Percentiles rank a stretch among this genome's conserved stretches.
These are phyloP conservation scores for Metschnikowia kunwiensis DNA, from an alignment of 805 yeast species.

Conservation along the genomic window DNA sequence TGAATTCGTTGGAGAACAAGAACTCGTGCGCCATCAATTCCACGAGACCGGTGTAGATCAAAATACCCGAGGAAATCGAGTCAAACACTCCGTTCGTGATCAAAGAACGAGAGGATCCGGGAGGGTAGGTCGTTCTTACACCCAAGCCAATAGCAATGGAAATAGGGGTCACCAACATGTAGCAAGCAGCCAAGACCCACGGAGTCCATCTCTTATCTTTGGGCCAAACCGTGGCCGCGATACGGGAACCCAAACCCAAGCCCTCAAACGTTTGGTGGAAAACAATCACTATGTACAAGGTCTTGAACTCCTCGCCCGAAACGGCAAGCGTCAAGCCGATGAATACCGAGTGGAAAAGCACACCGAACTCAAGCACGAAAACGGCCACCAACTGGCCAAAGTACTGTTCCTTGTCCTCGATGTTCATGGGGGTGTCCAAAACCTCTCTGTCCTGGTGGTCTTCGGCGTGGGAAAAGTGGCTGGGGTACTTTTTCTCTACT, in stretches of 20 bases:
- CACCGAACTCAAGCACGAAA: slow-evolving; percentile 71
- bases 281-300: slow-evolving; percentile 65
- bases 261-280: slow-evolving; percentile 87
- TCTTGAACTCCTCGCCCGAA: slow-evolving; percentile 70
- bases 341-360: slow-evolving; percentile 79
- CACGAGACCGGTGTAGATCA: slow-evolving; percentile 35
- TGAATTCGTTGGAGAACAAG: slow-evolving; percentile 30
- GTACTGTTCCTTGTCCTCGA: slow-evolving; percentile 43
- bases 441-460: slow-evolving; percentile 45
- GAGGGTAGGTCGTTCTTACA: slow-evolving; percentile 31
- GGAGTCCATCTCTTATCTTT: slow-evolving; percentile 46
- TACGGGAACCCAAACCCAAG: slow-evolving; percentile 76
- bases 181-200: slow-evolving; percentile 31
- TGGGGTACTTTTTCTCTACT: slow-evolving; percentile 27
- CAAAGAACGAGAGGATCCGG: slow-evolving; percentile 31
- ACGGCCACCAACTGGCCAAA: slow-evolving; percentile 55
- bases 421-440: slow-evolving; percentile 34
- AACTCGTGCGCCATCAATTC: slow-evolving; percentile 41
- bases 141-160: slow-evolving; percentile 38
- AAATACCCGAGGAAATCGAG: slow-evolving; percentile 34
- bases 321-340: slow-evolving; percentile 77
- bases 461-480: slow-evolving; percentile 44
- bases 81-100: slow-evolving; percentile 35
- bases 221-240: slow-evolving; percentile 61
- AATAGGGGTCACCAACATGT: slow-evolving; percentile 32